Evolutionary conservation across 306 rosid species (phyloP), one percentile per base, ranked within the genome.

Genomic region (Canavalia ensiformis): DNA sequence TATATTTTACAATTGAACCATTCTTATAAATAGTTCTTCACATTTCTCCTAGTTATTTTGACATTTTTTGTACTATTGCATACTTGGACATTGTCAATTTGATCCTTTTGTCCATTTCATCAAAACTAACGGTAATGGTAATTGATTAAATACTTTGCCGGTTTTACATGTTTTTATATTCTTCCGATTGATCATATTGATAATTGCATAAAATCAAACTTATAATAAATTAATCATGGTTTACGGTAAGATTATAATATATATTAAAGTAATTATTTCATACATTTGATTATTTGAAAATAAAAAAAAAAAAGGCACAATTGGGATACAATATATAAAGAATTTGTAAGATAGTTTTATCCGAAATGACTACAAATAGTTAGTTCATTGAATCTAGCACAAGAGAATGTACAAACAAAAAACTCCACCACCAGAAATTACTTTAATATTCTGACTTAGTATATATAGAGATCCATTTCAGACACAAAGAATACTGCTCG

Each of bases 331-430:
- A 13, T 29, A 39, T 13, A 58, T 12, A 10, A 58, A 29, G 30
- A 8, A 8, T 28, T 58, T 58, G 37, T 29, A 58, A 10, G 8
- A 62, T 34, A 4, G 34, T 4, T 34, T 62, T n/a, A 28, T 35
- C 18, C 0, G 2, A 45, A 6, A 11, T 18, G 31, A 65, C 33
- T 2, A 6, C 0, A 46, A 49, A 69, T 46, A 2, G 56, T 69
- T 69, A n/a, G 57, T 44, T 44, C 54, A 44, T 12, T 69, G 59
- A 69, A 69, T 49, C 12, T 49, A 49, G 59, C 75, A 11, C 44
- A 46, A 11, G 44, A 46, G 47, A 69, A 69, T 29, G 11, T 30
- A 37, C 57, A 6, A 30, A 41, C 28, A 45, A 69, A 47, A 69
- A 6, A 2, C 37, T 57, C 37, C 25, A 18, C 60, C 60, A 50